Conservation (phyloP, 192 early-diverging fungal genomes). For the Coemansia sp. region DNA sequence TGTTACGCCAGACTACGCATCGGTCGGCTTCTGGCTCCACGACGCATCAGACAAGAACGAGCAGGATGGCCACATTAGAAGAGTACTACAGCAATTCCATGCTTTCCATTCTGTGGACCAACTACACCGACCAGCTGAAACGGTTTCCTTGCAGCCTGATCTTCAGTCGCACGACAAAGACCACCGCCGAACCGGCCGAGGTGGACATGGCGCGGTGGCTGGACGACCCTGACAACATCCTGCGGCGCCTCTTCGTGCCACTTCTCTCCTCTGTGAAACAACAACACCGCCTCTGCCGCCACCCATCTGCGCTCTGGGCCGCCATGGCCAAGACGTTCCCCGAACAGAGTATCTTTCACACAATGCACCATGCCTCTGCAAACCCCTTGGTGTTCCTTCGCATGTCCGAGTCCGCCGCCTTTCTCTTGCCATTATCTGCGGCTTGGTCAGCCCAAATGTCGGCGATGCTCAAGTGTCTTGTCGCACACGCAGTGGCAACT, state of each 20-base stretch:
- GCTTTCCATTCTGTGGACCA: slow-evolving; percentile 22
- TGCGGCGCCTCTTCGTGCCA: slow-evolving; percentile 19
- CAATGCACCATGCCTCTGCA: not conserved
- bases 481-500: not conserved
- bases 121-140: slow-evolving; percentile 21
- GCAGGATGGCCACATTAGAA: slow-evolving; percentile 1
- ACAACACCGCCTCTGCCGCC: not conserved
- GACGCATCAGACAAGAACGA: not conserved
- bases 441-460: not conserved
- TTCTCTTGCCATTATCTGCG: slow-evolving; percentile 21
- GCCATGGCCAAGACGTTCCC: slow-evolving; percentile 16
- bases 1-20: slow-evolving; percentile 21
- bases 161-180: slow-evolving; percentile 10
- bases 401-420: slow-evolving; percentile 21
- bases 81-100: slow-evolving; percentile 22
- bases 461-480: slow-evolving; percentile 5
- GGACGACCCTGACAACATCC: slow-evolving; percentile 12
- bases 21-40: not conserved
- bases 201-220: slow-evolving; percentile 12
- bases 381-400: not conserved
- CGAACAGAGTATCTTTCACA: slow-evolving; percentile 2
- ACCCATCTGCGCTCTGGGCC: slow-evolving; percentile 18
- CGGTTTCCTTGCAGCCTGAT: slow-evolving; percentile 11
- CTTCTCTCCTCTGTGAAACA: slow-evolving; percentile 11
- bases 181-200: not conserved